phyloP scores from a whole-genome alignment of 2,329 filamentous ascomycete species.

The Cercospora sp. region DNA sequence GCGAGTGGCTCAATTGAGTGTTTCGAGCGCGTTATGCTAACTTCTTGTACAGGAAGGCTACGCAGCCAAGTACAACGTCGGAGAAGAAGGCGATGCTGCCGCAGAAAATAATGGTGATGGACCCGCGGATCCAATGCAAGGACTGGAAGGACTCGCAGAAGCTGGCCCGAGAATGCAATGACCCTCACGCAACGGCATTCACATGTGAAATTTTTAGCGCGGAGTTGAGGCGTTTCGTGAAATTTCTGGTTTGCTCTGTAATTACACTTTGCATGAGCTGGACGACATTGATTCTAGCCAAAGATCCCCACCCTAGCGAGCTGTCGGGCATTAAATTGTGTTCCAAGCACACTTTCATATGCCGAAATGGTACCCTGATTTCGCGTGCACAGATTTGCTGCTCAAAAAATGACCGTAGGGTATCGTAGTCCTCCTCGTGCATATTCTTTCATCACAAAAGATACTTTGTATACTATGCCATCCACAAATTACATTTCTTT shows the following conservation, averaged over 20 bases:
- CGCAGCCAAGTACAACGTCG: conserved; percentile 82
- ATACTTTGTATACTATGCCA: background rate
- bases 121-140: conserved; percentile 71
- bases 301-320: background rate
- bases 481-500: background rate
- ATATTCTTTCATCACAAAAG: conserved; percentile 2
- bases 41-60: conserved; percentile 72
- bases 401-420: conserved; percentile 3
- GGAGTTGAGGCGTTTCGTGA: conserved; percentile 15
- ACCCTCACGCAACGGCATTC: conserved; percentile 29
- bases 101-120: conserved; percentile 45
- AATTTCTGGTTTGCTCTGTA: conserved; percentile 1
- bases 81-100: conserved; percentile 69
- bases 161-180: conserved; percentile 82
- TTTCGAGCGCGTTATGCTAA: background rate
- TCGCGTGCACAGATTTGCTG: background rate
- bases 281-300: background rate
- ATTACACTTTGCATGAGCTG: background rate
- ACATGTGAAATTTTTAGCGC: conserved; percentile 7
- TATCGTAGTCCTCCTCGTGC: conserved; percentile 5
- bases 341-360: background rate
- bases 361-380: background rate
- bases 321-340: background rate
- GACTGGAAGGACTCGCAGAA: conserved; percentile 87
- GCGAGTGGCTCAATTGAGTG: conserved; percentile 52